Conservation (phyloP, 768 basidiomycete genomes). For the Hemileccinum rubropunctum region DNA sequence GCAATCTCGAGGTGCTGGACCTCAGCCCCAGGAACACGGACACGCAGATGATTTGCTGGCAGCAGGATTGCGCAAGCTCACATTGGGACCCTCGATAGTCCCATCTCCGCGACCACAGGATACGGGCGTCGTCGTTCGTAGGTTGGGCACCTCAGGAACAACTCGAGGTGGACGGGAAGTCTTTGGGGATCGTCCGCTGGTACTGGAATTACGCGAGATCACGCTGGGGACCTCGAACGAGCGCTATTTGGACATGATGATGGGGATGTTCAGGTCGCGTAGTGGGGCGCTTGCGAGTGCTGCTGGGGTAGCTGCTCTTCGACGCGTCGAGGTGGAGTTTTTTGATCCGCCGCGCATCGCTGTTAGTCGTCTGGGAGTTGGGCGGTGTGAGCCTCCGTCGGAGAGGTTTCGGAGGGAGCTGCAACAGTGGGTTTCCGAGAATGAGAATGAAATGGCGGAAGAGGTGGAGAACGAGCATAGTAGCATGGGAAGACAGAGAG, state of each 20-base stretch:
- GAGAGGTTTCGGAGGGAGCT: constrained; percentile 1
- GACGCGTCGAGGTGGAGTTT: constrained; percentile 2
- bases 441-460: too few relatives aligned
- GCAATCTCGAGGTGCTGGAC: too few relatives aligned
- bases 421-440: neutral
- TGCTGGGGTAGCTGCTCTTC: constrained; percentile 4
- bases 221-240: constrained; percentile 16
- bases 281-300: neutral
- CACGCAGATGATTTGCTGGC: too few relatives aligned
- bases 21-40: too few relatives aligned
- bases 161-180: neutral
- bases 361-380: too few relatives aligned
- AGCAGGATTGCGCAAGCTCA: too few relatives aligned
- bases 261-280: constrained; percentile 9
- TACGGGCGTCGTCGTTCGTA: neutral
- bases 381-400: too few relatives aligned
- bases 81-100: too few relatives aligned
- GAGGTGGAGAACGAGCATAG: neutral
- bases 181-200: neutral
- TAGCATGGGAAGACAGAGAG: neutral
- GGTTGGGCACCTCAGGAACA: constrained; percentile 3
- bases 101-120: too few relatives aligned
- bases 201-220: constrained; percentile 14
- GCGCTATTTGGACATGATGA: constrained; percentile 5
- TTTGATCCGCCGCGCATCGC: constrained; percentile 6